Percentiles rank a stretch among this genome's conserved stretches.
Evolutionary conservation across 2,329 filamentous ascomycete genomes (phyloP).

Genomic region (Atkinsonella hypoxylon): DNA sequence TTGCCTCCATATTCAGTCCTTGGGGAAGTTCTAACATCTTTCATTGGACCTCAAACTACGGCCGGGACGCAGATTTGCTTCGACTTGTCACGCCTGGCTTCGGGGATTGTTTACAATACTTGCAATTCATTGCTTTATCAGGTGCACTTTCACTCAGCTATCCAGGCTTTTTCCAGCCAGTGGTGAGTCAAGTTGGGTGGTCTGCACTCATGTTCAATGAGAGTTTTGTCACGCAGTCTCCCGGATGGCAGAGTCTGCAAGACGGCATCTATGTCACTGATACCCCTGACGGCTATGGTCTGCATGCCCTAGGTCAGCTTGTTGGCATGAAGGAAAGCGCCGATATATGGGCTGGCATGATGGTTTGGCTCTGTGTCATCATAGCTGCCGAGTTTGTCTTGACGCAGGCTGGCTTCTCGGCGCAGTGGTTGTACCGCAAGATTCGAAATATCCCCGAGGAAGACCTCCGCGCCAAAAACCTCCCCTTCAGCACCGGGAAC

Average conservation of each 20-base stretch:
- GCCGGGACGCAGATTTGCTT: slow-evolving; percentile 81
- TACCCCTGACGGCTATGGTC: slow-evolving; percentile 70
- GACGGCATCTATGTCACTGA: slow-evolving; percentile 84
- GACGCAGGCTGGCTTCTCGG: slow-evolving; percentile 64
- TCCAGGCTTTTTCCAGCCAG: slow-evolving; percentile 88
- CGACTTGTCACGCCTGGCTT: slow-evolving; percentile 92
- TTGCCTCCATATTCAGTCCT: slow-evolving; percentile 79
- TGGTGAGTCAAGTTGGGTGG: slow-evolving; percentile 80
- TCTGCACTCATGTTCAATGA: slow-evolving; percentile 87
- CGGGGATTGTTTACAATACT: slow-evolving; percentile 91
- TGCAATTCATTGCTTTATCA: slow-evolving; percentile 82
- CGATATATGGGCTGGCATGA: slow-evolving; percentile 92
- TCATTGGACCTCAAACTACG: slow-evolving; percentile 96
- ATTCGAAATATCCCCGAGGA: slow-evolving; percentile 65
- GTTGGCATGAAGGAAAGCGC: slow-evolving; percentile 64
- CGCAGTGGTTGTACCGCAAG: slow-evolving; percentile 64
- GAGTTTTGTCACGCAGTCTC: slow-evolving; percentile 63
- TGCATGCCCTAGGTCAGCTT: slow-evolving; percentile 68
- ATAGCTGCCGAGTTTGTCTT: slow-evolving; percentile 54
- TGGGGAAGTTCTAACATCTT: slow-evolving; percentile 90
- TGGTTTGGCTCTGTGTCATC: slow-evolving; percentile 77
- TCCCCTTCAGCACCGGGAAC: slow-evolving; percentile 74
- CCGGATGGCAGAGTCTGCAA: slow-evolving; percentile 53
- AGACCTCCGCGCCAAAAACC: slow-evolving; percentile 81
- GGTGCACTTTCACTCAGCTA: slow-evolving; percentile 82